Evolutionary conservation across 2,329 filamentous ascomycete species (phyloP).

Genomic region (Alternaria panax): DNA sequence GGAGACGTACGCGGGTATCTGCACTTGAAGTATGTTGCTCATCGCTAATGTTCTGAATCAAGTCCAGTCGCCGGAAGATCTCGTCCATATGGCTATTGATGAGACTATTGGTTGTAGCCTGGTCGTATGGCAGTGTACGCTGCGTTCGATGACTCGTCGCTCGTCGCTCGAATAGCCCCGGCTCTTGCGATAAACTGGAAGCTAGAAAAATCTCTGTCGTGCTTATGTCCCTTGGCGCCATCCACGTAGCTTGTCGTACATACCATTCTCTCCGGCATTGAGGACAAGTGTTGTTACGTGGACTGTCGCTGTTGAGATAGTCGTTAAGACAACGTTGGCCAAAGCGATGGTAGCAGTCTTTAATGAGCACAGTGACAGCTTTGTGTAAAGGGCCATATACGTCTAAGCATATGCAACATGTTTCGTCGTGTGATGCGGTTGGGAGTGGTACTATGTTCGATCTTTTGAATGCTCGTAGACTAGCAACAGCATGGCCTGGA

Average conservation of each 20-base stretch:
- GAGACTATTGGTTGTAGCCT: background rate
- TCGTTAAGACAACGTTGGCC: slow-evolving; percentile 15
- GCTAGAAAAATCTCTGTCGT: slow-evolving; percentile 1
- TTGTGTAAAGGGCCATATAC: slow-evolving; percentile 5
- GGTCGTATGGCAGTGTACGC: background rate
- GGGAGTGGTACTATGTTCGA: background rate
- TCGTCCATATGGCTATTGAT: background rate
- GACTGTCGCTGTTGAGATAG: slow-evolving; percentile 13
- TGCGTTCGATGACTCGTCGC: background rate
- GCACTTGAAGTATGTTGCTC: background rate
- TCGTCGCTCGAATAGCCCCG: background rate
- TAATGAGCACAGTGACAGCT: slow-evolving; percentile 4
- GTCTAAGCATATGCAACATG: slow-evolving; percentile 10
- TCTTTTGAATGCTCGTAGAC: background rate
- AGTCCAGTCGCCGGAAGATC: background rate
- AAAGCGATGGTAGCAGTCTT: slow-evolving; percentile 19
- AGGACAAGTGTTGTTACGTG: slow-evolving; percentile 13
- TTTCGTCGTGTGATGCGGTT: slow-evolving; percentile 1
- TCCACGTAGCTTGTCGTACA: background rate
- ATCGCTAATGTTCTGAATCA: background rate
- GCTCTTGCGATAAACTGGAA: background rate
- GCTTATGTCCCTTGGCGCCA: slow-evolving; percentile 5
- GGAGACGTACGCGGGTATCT: slow-evolving; percentile 3
- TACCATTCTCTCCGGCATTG: slow-evolving; percentile 20
- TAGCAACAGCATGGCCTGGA: background rate